A percentile compares a stretch with the other conserved stretches of the same genome.
Evolutionary conservation across 2,329 filamentous ascomycete species (phyloP).

Genomic region (Neophaeococcomyces mojaviensis): DNA sequence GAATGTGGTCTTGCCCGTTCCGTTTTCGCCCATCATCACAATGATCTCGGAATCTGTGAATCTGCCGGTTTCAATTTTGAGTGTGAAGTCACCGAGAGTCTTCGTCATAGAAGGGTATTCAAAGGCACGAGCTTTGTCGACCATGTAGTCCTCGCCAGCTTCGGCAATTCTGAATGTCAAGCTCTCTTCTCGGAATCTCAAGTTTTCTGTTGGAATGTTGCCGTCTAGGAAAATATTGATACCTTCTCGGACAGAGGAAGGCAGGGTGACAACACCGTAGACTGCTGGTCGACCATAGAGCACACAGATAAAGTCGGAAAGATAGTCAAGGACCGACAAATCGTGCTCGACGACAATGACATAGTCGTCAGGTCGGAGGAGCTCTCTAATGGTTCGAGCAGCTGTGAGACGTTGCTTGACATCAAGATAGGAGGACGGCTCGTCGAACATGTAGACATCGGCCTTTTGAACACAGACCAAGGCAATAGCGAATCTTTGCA

Average conservation of each 20-base stretch:
- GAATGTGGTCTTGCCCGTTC: slow-evolving; percentile 98
- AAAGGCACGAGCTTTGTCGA: slow-evolving; percentile 79
- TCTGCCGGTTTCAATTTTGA: slow-evolving; percentile 70
- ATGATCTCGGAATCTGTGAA: slow-evolving; percentile 99
- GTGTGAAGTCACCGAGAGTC: slow-evolving; percentile 79
- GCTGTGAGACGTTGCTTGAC: slow-evolving; percentile 97
- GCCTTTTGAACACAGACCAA: slow-evolving; percentile 92
- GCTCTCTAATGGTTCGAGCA: slow-evolving; percentile 82
- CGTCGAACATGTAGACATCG: slow-evolving; percentile 99
- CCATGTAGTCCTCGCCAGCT: slow-evolving; percentile 76
- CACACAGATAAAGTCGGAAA: slow-evolving; percentile 96
- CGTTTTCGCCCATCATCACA: slow-evolving; percentile 99
- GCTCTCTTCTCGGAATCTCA: slow-evolving; percentile 96
- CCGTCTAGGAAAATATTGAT: slow-evolving; percentile 99
- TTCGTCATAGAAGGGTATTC: slow-evolving; percentile 86
- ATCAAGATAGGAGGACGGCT: slow-evolving; percentile 97
- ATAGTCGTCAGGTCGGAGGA: slow-evolving; percentile 83
- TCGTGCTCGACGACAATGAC: slow-evolving; percentile 99
- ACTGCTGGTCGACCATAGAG: slow-evolving; percentile 92
- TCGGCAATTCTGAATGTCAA: slow-evolving; percentile 92
- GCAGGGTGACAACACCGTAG: slow-evolving; percentile 95
- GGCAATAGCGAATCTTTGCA: slow-evolving; percentile 95
- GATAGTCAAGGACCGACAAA: slow-evolving; percentile 94
- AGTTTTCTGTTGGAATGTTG: slow-evolving; percentile 94
- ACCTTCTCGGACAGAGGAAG: slow-evolving; percentile 91